Base-by-base conservation (phyloP, 768 basidiomycete species). In the Tulasnella sp. region DNA sequence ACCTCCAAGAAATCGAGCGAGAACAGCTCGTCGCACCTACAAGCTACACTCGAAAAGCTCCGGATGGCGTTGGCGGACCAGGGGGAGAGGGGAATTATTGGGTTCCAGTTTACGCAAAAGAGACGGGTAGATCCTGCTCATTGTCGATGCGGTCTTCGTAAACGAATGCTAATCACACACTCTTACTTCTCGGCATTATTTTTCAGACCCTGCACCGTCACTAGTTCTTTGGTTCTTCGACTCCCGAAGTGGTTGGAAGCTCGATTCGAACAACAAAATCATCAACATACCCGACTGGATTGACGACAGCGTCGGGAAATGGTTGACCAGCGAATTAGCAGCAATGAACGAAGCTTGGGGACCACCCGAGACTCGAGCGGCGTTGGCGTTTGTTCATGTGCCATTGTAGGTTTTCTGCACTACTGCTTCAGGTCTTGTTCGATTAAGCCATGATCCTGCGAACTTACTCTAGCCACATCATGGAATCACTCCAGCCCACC, bases 151-250 rank as follows among this genome's bases (percentile, higher is more conserved):
- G 15, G n/a, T 23, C 20, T n/a, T 6, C 26, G 32, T 35, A 35
- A 79, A 26, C 46, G 16, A 48, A 11, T 39, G 16, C n/a, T 39
- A 26, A 69, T 37, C 23, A 0, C 39, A 5, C 39, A 29, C 15
- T 40, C 32, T 11, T 35, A 32, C 35, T 23, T 74, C 35, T 26
- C 15, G 32, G n/a, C 18, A 11, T 6, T 9, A 57, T 32, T 0
- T 5, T 29, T 2, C 61, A 86, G 89, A 91, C 82, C 26, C 39
- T 1, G 80, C 82, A 6, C 92, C 92, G 4, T 84, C 83, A 5
- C 84, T 92, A 13, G 83, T 93, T 70, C 83, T 93, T 5, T 93
- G 91, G 92, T 92, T 92, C 84, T 93, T 93, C 80, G 92, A 93
- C 83, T 93, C 92, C 3, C 86, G 91, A 79, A 90, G 90, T 40